Conservation (phyloP, 2,329 filamentous ascomycete species). For the Fusarium vanettenii region DNA sequence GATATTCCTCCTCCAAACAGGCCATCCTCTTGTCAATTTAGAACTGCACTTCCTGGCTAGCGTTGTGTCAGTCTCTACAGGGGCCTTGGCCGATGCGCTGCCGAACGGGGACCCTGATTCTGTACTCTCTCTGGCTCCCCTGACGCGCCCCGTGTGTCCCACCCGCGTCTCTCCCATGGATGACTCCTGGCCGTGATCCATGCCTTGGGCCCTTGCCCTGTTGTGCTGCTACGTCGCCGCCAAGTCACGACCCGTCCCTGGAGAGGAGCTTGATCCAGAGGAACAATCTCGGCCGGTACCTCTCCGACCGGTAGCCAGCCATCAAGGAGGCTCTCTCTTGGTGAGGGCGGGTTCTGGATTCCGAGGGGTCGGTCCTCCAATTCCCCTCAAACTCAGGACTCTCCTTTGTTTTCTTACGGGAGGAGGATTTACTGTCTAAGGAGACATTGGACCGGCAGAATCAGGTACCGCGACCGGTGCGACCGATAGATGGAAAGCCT, state of each 20-base stretch:
- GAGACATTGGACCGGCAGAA: background rate
- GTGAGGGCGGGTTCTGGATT: constrained; percentile 24
- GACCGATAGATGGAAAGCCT: background rate
- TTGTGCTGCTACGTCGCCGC: constrained; percentile 23
- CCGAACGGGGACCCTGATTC: constrained; percentile 37
- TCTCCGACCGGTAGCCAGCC: constrained; percentile 18
- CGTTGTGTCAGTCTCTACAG: constrained; percentile 39
- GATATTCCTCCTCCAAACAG: background rate
- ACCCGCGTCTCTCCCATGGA: constrained; percentile 9
- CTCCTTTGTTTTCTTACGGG: constrained; percentile 24
- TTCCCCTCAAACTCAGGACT: constrained; percentile 42
- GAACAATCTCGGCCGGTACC: constrained; percentile 21
- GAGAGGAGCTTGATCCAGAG: background rate
- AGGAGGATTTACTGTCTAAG: constrained; percentile 5
- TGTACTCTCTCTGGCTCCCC: constrained; percentile 16
- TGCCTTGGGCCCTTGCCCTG: constrained; percentile 25
- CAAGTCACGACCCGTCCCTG: constrained; percentile 21
- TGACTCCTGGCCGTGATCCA: constrained; percentile 31
- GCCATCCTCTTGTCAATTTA: constrained; percentile 17
- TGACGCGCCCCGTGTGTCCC: constrained; percentile 19
- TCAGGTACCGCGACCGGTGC: background rate
- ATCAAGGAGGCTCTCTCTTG: constrained; percentile 22
- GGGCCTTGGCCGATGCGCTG: constrained; percentile 22
- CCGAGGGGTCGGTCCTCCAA: constrained; percentile 40
- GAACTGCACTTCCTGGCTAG: constrained; percentile 29